Percentiles rank a stretch among this genome's conserved stretches.
These are phyloP conservation scores for Fonsecaea nubica DNA, from an alignment of 2,329 filamentous ascomycete species.

Conservation along the genomic window DNA sequence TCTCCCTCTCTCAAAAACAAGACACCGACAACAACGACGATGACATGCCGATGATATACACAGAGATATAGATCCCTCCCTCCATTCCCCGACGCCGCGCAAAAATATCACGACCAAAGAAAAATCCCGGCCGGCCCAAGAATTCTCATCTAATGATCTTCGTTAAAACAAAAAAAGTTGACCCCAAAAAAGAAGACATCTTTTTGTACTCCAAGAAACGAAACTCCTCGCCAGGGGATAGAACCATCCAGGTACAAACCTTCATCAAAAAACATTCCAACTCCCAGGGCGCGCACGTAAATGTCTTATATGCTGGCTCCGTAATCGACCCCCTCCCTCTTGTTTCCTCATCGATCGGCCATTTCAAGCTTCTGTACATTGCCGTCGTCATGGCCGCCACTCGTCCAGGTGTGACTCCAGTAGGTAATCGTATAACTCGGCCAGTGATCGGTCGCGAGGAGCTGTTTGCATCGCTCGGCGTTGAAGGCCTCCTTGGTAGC, in stretches of 20 bases:
- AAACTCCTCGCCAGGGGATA: background rate
- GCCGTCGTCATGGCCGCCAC: conserved; percentile 32
- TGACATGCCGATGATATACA: background rate
- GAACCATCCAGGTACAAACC: background rate
- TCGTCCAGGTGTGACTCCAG: conserved; percentile 41
- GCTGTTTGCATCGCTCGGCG: conserved; percentile 36
- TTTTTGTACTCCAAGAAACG: background rate
- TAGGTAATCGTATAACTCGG: conserved; percentile 40
- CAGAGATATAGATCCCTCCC: background rate
- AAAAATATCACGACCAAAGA: background rate
- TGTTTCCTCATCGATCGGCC: conserved; percentile 31
- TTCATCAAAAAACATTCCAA: background rate
- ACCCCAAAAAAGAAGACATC: background rate
- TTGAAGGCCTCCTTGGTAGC: conserved; percentile 32
- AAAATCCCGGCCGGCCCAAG: background rate
- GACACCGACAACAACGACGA: background rate
- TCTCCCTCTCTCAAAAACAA: too few species aligned
- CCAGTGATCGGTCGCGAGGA: conserved; percentile 38
- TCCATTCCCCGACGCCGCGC: background rate
- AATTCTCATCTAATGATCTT: background rate
- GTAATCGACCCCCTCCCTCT: background rate
- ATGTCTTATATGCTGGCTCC: background rate
- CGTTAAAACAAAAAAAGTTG: background rate
- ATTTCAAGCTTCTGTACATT: conserved; percentile 33
- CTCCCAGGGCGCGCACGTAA: background rate